Evolutionary conservation across 2,329 filamentous ascomycete species (phyloP).

Genomic region (Aureobasidium musti): DNA sequence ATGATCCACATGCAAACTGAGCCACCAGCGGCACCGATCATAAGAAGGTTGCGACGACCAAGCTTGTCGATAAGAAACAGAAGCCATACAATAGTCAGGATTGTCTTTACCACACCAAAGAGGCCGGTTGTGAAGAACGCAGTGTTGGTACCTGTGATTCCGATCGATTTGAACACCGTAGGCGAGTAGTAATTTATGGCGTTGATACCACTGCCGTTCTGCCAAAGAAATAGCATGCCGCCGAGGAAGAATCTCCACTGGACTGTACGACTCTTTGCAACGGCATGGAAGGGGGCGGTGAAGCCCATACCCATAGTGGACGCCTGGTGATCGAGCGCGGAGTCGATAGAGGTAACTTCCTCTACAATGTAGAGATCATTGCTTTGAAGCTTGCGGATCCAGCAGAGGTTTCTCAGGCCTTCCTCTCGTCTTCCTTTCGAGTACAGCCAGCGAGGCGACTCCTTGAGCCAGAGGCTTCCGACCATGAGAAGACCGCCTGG

Average conservation of each 20-base stretch:
- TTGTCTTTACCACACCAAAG: slow-evolving; percentile 74
- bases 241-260: slow-evolving; percentile 74
- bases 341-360: slow-evolving; percentile 70
- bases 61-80: slow-evolving; percentile 67
- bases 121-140: slow-evolving; percentile 70
- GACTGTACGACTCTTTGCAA: slow-evolving; percentile 58
- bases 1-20: slow-evolving; percentile 66
- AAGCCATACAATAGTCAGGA: slow-evolving; percentile 68
- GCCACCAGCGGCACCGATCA: slow-evolving; percentile 65
- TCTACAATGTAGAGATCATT: slow-evolving; percentile 70
- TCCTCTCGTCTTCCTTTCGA: slow-evolving; percentile 46
- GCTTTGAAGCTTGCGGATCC: slow-evolving; percentile 61
- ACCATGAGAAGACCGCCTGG: slow-evolving; percentile 61
- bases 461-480: slow-evolving; percentile 48
- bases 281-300: slow-evolving; percentile 68
- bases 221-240: slow-evolving; percentile 73
- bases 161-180: slow-evolving; percentile 67
- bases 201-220: slow-evolving; percentile 76
- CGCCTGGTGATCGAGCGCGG: slow-evolving; percentile 66
- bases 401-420: slow-evolving; percentile 54
- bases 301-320: slow-evolving; percentile 68
- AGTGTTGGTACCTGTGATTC: slow-evolving; percentile 61
- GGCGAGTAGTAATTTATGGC: slow-evolving; percentile 76
- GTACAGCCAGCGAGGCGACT: slow-evolving; percentile 51
- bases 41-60: slow-evolving; percentile 63